Base-by-base conservation (phyloP, 176 grass and related monocot species). In the Eremochloa ophiuroides region DNA sequence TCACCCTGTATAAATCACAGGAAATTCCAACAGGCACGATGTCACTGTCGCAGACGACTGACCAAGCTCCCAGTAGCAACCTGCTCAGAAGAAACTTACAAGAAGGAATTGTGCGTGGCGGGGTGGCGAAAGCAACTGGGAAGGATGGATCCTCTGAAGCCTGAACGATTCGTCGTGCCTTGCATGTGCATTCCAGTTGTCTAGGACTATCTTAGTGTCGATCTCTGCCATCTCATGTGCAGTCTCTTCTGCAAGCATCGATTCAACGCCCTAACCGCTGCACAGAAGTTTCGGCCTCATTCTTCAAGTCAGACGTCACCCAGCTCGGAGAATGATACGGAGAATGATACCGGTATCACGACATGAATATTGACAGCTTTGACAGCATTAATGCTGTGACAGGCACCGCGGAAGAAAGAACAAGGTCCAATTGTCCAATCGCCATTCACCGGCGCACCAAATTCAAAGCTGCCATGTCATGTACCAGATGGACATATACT, bases 321-420 rank as follows among this genome's bases (percentile, higher is more conserved):
- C 48, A 56, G 58, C 39, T 66, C 38, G 10, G 44, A 26, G 80
- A 71, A 84, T 75, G 46, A 80, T 79, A n/a, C 38, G 10, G 44
- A 26, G 80, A 71, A 84, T 75, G 46, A 80, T 79, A n/a, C 70
- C 16, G 62, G 82, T 63, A 89, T n/a, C n/a, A n/a, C n/a, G n/a
- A 69, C 64, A 48, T 66, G 29, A 80, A 44, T 80, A 67, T 79
- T 79, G 69, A 50, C 76, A 88, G 40, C 76, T 61, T 75, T 80
- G 61, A 62, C 59, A 75, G 47, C 30, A 80, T 75, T 47, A 88
- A 46, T 30, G 39, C 59, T 61, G 39, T n/a, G 47, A 62, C 56
- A 75, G 61, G 46, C 8, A 69, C 40, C 62, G 73, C 30, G 2
- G 4, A 26, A 27, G 47, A 80, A 87, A 69, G 46, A 79, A 60